A percentile compares a stretch with the other conserved stretches of the same genome.
Evolutionary conservation across 139 green algal species (phyloP).

Genomic region (Pleodorina starrii): DNA sequence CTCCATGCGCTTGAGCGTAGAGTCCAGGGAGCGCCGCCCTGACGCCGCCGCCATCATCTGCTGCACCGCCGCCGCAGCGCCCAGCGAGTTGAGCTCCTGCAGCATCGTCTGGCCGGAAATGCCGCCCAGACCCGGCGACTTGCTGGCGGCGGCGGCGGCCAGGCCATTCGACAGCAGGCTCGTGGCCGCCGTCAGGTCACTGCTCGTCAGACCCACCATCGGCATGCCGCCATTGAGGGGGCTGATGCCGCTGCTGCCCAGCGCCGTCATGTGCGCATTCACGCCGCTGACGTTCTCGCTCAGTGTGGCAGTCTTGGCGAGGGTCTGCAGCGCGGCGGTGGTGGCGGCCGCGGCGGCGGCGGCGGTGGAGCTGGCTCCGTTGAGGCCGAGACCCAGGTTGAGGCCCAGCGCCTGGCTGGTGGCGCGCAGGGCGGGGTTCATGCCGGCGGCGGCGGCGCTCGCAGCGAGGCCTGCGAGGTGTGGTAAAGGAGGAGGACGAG

Average conservation of each 20-base stretch:
- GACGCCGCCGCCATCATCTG: slow-evolving; percentile 63
- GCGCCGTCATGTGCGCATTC: slow-evolving; percentile 45
- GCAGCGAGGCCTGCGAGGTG: too few relatives aligned
- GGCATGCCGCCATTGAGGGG: slow-evolving; percentile 19
- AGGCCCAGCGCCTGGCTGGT: slow-evolving; percentile 50
- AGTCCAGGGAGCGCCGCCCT: slow-evolving; percentile 57
- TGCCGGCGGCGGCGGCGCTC: not conserved
- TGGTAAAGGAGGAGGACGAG: too few relatives aligned
- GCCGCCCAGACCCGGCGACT: not conserved
- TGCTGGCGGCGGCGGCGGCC: not conserved
- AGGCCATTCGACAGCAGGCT: slow-evolving; percentile 41
- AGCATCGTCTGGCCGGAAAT: slow-evolving; percentile 45
- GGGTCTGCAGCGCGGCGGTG: slow-evolving; percentile 55
- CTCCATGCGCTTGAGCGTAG: slow-evolving; percentile 56
- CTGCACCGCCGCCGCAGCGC: slow-evolving; percentile 55
- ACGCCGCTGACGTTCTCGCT: slow-evolving; percentile 50
- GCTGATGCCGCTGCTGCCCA: not conserved
- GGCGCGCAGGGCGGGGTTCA: slow-evolving; percentile 45
- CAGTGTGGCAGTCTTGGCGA: slow-evolving; percentile 48
- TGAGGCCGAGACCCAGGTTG: slow-evolving; percentile 55
- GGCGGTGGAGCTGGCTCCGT: not conserved
- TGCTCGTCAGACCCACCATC: slow-evolving; percentile 13
- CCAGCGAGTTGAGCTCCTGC: slow-evolving; percentile 49
- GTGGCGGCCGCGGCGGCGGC: slow-evolving; percentile 54
- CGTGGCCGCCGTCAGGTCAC: slow-evolving; percentile 32